Evolutionary conservation across 257 asterid species (phyloP).

Genomic region (Lycium ferocissimum): DNA sequence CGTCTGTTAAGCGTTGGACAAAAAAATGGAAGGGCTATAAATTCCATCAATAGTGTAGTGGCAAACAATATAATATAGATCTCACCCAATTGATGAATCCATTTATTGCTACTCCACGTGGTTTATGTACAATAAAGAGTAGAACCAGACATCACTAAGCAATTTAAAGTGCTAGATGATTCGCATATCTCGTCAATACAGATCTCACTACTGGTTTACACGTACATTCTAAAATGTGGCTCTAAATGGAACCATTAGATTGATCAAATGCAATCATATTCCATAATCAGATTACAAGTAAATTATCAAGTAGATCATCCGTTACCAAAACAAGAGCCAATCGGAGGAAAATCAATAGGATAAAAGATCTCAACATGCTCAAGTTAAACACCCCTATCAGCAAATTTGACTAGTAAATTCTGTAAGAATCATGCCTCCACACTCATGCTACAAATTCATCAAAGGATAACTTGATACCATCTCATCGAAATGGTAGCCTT

Average conservation of each 20-base stretch:
- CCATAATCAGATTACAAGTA: neutral
- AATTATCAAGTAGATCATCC: neutral
- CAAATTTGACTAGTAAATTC: neutral
- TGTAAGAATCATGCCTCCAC: neutral
- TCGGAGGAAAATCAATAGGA: neutral
- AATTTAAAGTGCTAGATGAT: too few species aligned
- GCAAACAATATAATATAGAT: neutral
- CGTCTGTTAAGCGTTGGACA: neutral
- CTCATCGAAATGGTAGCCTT: too few species aligned
- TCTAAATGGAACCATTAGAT: neutral
- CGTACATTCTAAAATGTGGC: neutral
- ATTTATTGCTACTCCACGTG: neutral
- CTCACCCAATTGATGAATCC: neutral
- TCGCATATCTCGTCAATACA: neutral
- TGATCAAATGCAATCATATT: neutral
- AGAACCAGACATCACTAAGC: neutral
- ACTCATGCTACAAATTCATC: neutral
- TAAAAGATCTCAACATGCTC: neutral
- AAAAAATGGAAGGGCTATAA: neutral
- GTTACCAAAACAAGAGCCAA: neutral
- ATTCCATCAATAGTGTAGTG: neutral
- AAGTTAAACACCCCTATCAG: neutral
- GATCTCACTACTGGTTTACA: neutral
- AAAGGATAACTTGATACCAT: neutral
- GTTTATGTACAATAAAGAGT: neutral